Evolutionary conservation across 495 filamentous ascomycete species (phyloP).

Genomic region (Penicillium desertorum): DNA sequence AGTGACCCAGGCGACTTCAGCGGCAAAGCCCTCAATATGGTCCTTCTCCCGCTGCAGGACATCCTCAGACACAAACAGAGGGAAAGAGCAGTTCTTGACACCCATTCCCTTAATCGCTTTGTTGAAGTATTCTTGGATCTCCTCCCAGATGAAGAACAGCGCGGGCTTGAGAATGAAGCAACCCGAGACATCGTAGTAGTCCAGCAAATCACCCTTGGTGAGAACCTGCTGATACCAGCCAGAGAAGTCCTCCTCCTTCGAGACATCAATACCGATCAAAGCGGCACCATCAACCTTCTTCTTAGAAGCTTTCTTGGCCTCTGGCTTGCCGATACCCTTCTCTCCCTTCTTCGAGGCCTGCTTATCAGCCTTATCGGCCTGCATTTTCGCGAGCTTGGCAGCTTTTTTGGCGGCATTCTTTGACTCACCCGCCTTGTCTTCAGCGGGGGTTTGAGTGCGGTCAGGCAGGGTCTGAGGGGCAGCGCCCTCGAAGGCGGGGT

Average conservation of each 20-base stretch:
- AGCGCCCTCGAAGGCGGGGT: slow-evolving; percentile 25
- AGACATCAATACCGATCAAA: slow-evolving; percentile 81
- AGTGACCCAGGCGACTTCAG: slow-evolving; percentile 98
- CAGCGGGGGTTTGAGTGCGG: slow-evolving; percentile 45
- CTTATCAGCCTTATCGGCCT: slow-evolving; percentile 61
- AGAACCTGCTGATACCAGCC: slow-evolving; percentile 96
- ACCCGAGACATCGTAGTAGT: slow-evolving; percentile 90
- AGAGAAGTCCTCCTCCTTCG: slow-evolving; percentile 83
- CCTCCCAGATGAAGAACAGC: slow-evolving; percentile 89
- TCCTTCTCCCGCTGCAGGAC: slow-evolving; percentile 93
- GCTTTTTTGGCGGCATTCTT: slow-evolving; percentile 76
- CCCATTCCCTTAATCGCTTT: slow-evolving; percentile 80
- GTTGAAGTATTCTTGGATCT: slow-evolving; percentile 88
- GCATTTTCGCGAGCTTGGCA: slow-evolving; percentile 63
- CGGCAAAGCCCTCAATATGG: slow-evolving; percentile 95
- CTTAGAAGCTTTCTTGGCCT: slow-evolving; percentile 31
- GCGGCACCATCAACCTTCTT: slow-evolving; percentile 61
- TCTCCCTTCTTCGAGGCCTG: slow-evolving; percentile 58
- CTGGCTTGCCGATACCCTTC: slow-evolving; percentile 5
- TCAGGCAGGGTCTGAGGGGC: slow-evolving; percentile 41
- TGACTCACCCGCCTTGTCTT: slow-evolving; percentile 51
- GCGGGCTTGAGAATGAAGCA: slow-evolving; percentile 90
- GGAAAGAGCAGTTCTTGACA: slow-evolving; percentile 94
- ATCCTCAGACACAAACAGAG: slow-evolving; percentile 88
- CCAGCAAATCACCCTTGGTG: slow-evolving; percentile 91